Evolutionary conservation across 2,329 filamentous ascomycete species (phyloP), one percentile per base, ranked within the genome.

Genomic region (Pseudogymnoascus sp.): DNA sequence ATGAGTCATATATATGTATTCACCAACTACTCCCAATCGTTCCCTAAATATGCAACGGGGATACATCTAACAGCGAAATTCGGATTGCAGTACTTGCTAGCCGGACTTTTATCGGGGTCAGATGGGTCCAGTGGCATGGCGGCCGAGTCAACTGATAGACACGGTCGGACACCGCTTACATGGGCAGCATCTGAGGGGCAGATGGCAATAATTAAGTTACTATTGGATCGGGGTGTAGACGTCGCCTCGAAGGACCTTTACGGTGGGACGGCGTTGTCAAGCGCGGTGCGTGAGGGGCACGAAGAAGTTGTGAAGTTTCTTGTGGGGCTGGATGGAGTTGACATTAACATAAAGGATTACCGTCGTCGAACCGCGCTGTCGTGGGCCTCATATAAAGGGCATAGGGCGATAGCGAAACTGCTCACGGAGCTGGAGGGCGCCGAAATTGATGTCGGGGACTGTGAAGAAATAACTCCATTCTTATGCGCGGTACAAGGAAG

Each of bases 31-130:
- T 2, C 4, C n/a, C 61, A 62, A 33, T 10, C 14, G 23, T 35
- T 6, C 21, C 59, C 62, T 21, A 53, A 28, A 28, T 21, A 59
- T 21, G 60, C 44, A 40, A 67, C 62, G 31, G 65, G 65, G 37
- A 12, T 68, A 16, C 67, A 70, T 59, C 25, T 70, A 8, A 59
- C 65, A 25, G 68, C 65, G 62, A 63, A 28, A 11, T 68, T 70
- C 37, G 69, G 66, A 59, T 38, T 64, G 21, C 14, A 23, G 23
- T 42, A 62, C 14, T 35, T 50, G 38, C 40, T 69, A 33, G 7
- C 10, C n/a, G 33, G 47, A 23, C 60, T 61, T 21, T 47, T 63
- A 7, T 50, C 59, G 8, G 28, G 18, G 23, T 33, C 23, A 35
- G n/a, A 8, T 23, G 47, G 44, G 12, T 12, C 11, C 3, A 31